A percentile compares a stretch with the other conserved stretches of the same genome.
Conservation (phyloP, 345 rosid genomes). For the Clarkia xantiana region DNA sequence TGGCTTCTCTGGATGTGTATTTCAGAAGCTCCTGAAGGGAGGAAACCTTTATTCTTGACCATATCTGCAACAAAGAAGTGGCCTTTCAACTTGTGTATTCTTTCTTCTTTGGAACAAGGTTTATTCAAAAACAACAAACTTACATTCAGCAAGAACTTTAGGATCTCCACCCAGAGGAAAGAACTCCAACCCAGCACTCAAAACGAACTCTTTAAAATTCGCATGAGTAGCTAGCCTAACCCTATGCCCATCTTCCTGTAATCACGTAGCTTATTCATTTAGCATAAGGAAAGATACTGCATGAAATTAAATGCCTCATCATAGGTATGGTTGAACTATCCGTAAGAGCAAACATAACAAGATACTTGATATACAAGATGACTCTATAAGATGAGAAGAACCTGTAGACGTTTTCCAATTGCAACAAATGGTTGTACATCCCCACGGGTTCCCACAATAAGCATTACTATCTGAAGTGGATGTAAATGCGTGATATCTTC, state of each 20-base stretch:
- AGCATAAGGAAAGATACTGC: not conserved
- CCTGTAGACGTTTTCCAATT: conserved; percentile 52
- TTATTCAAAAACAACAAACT: conserved; percentile 7
- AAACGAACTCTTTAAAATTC: conserved; percentile 52
- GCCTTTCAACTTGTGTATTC: not conserved
- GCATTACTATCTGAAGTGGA: conserved; percentile 45
- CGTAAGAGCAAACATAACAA: too few species aligned
- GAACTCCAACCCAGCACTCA: conserved; percentile 53
- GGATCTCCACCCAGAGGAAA: conserved; percentile 59
- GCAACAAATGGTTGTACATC: conserved; percentile 64
- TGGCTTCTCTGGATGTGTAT: conserved; percentile 38
- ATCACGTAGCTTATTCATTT: not conserved
- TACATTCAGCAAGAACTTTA: conserved; percentile 61
- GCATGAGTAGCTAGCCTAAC: conserved; percentile 55
- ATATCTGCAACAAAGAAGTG: conserved; percentile 23
- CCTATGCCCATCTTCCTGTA: conserved; percentile 59
- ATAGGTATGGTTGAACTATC: too few species aligned
- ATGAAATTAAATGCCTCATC: not conserved
- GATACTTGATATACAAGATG: not conserved
- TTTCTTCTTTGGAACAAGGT: not conserved
- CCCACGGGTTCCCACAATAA: conserved; percentile 55
- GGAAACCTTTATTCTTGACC: conserved; percentile 56
- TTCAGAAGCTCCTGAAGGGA: conserved; percentile 48
- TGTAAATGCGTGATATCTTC: conserved; percentile 16
- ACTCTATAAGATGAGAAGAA: conserved; percentile 7